These are phyloP conservation scores for Pulveroboletus sp. DNA, from an alignment of 1,284 basidiomycete genomes.

Conservation along the genomic window DNA sequence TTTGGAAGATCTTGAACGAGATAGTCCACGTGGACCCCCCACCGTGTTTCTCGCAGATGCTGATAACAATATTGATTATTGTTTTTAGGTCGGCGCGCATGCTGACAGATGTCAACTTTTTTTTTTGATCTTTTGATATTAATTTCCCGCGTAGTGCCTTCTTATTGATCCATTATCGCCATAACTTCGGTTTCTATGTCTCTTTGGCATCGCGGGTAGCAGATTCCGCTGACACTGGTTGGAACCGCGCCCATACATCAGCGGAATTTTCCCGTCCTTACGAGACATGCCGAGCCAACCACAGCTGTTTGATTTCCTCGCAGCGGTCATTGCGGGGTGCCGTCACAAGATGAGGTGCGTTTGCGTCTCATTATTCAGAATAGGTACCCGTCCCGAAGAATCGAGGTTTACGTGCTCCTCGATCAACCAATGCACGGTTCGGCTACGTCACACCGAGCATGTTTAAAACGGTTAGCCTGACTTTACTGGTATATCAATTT, in stretches of 20 bases:
- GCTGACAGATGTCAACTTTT: too few relatives aligned
- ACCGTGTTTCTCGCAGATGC: too few relatives aligned
- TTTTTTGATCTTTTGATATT: too few relatives aligned
- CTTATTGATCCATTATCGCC: too few relatives aligned
- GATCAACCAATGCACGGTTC: background rate
- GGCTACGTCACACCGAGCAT: background rate
- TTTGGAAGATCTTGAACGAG: too few relatives aligned
- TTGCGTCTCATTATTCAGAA: background rate
- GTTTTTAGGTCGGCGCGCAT: too few relatives aligned
- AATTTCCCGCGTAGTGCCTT: too few relatives aligned
- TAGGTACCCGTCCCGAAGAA: background rate
- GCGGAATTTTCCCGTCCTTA: background rate
- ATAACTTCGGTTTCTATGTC: too few relatives aligned
- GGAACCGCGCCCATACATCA: background rate
- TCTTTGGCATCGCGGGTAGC: too few relatives aligned
- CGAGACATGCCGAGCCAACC: background rate
- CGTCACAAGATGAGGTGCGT: background rate
- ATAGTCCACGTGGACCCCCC: too few relatives aligned
- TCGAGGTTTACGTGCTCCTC: background rate
- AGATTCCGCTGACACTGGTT: background rate
- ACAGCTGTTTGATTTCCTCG: conserved; percentile 1
- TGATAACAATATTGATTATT: too few relatives aligned
- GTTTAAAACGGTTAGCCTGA: conserved; percentile 7
- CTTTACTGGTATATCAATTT: background rate
- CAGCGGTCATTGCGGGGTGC: background rate